Evolutionary conservation across 495 filamentous ascomycete genomes (phyloP).

Genomic region (Astrocystis sublimbata): DNA sequence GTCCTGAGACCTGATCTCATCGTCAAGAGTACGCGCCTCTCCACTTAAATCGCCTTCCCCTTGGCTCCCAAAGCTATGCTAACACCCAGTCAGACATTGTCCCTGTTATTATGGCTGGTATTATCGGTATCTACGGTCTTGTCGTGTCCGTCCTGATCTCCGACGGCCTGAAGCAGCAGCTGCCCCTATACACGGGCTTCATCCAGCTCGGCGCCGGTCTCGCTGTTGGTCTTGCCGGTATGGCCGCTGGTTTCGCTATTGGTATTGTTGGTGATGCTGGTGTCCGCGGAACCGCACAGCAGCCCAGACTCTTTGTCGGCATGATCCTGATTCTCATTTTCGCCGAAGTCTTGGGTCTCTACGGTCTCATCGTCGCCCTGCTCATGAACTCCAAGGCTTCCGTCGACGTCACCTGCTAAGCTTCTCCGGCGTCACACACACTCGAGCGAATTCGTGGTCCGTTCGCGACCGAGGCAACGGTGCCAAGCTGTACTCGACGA

Average conservation of each 20-base stretch:
- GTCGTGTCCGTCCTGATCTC: constrained; percentile 98
- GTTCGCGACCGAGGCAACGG: constrained; percentile 20
- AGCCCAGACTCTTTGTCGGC: constrained; percentile 96
- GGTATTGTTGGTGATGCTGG: constrained; percentile 99
- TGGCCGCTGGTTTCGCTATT: constrained; percentile 98
- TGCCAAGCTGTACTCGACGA: constrained; percentile 26
- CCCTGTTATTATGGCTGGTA: constrained; percentile 99
- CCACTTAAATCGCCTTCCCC: background rate
- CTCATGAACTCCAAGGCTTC: constrained; percentile 92
- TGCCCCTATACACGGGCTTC: constrained; percentile 90
- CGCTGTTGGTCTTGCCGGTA: constrained; percentile 91
- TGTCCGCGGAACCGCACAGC: constrained; percentile 97
- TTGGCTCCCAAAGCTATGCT: constrained; percentile 18
- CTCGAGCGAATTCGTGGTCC: constrained; percentile 7
- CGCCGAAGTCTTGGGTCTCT: constrained; percentile 99
- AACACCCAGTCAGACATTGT: constrained; percentile 75
- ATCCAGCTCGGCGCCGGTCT: constrained; percentile 98
- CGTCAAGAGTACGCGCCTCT: constrained; percentile 84
- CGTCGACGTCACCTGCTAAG: constrained; percentile 50
- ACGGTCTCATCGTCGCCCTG: constrained; percentile 96
- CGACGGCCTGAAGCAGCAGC: constrained; percentile 78
- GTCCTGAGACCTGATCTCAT: constrained; percentile 97
- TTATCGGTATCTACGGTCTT: constrained; percentile 99
- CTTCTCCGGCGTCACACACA: background rate
- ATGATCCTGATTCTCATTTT: constrained; percentile 99